Evolutionary conservation across 257 asterid species (phyloP).

Genomic region (Solanum dulcamara): DNA sequence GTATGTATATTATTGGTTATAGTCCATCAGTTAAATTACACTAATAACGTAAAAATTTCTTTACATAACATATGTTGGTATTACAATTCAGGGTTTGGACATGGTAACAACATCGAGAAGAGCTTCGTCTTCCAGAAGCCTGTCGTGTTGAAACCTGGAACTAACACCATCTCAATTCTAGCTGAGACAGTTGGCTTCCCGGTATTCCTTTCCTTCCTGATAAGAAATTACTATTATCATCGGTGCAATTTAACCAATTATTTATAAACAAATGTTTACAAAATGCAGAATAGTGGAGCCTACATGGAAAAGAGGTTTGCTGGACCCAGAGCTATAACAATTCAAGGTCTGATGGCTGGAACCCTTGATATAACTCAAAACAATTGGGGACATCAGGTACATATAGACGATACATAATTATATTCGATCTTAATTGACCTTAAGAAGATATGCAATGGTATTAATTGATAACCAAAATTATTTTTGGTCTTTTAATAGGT

Average conservation of each 20-base stretch:
- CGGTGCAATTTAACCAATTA: neutral
- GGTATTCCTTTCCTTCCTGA: conserved; percentile 14
- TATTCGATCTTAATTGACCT: neutral
- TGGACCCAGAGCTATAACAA: conserved; percentile 43
- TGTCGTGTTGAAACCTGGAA: conserved; percentile 26
- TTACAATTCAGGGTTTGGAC: conserved; percentile 38
- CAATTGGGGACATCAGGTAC: conserved; percentile 53
- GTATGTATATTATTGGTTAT: conserved; percentile 5
- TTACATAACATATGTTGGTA: conserved; percentile 25
- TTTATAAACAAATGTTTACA: neutral
- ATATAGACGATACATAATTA: neutral
- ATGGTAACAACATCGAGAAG: conserved; percentile 66
- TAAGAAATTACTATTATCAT: neutral
- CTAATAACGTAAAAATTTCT: neutral
- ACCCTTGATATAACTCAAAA: conserved; percentile 52
- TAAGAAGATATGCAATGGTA: neutral
- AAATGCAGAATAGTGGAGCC: conserved; percentile 66
- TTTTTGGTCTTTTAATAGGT: conserved; percentile 13
- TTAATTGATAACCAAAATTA: neutral
- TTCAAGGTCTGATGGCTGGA: conserved; percentile 69
- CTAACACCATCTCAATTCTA: conserved; percentile 38
- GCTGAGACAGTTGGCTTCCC: conserved; percentile 77
- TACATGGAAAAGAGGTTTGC: conserved; percentile 76
- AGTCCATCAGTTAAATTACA: neutral
- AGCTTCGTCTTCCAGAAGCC: conserved; percentile 39